These are phyloP conservation scores for Parietaria judaica DNA, from an alignment of 306 rosid genomes.

Conservation along the genomic window DNA sequence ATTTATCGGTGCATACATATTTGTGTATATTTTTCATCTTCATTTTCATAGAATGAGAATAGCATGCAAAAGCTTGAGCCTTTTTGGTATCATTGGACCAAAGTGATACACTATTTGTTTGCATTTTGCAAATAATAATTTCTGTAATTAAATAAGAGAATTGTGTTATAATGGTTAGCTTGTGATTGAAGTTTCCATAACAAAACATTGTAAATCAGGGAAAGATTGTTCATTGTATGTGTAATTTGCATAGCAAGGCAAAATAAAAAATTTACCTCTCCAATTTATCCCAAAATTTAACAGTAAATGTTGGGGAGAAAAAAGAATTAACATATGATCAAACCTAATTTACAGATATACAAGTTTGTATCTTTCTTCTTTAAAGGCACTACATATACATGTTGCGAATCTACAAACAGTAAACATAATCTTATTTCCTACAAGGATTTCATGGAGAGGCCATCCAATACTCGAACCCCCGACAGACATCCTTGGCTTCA, in stretches of 20 bases:
- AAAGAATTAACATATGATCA: neutral
- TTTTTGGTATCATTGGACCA: slow-evolving; percentile 1
- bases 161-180: too few species aligned
- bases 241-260: too few species aligned
- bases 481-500: slow-evolving; percentile 42
- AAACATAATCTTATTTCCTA: slow-evolving; percentile 35
- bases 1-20: neutral
- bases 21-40: neutral
- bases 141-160: neutral
- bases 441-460: slow-evolving; percentile 58
- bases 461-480: slow-evolving; percentile 50
- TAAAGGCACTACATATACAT: slow-evolving; percentile 21
- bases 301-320: neutral
- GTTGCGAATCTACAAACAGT: slow-evolving; percentile 29
- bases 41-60: slow-evolving; percentile 5
- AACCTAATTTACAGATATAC: slow-evolving; percentile 14
- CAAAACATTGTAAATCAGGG: too few species aligned
- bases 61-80: slow-evolving; percentile 1
- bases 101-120: neutral
- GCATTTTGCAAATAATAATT: neutral
- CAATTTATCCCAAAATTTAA: neutral
- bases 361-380: neutral
- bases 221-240: too few species aligned
- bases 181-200: too few species aligned
- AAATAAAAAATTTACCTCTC: neutral